Conservation (phyloP, 2,329 filamentous ascomycete genomes). For the Colletotrichum scovillei region DNA sequence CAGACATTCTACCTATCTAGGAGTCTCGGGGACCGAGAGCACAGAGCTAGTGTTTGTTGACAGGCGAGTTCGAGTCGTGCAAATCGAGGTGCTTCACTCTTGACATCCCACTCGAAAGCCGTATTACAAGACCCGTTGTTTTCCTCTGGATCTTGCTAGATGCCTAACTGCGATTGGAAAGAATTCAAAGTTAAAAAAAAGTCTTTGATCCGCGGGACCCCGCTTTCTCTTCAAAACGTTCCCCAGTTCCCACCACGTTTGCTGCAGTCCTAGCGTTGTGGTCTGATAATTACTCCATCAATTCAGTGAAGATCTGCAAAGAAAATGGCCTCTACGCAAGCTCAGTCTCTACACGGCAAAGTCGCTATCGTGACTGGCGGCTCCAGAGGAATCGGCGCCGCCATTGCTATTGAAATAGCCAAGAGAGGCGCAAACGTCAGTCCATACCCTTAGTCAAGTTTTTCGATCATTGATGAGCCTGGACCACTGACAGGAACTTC, state of each 20-base stretch:
- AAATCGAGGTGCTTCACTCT: background rate
- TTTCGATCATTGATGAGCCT: background rate
- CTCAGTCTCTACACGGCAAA: constrained; percentile 43
- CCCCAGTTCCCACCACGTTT: background rate
- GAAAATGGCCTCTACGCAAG: background rate
- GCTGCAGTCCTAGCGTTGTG: background rate
- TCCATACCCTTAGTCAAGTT: constrained; percentile 41
- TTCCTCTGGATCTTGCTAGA: background rate
- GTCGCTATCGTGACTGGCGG: constrained; percentile 38
- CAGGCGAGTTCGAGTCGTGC: background rate
- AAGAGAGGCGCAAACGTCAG: constrained; percentile 52
- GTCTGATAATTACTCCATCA: background rate
- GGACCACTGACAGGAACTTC: background rate
- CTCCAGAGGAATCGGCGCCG: constrained; percentile 68
- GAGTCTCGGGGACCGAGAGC: background rate
- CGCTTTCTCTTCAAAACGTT: background rate
- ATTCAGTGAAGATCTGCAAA: background rate
- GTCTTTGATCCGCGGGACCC: background rate
- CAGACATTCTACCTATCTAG: background rate
- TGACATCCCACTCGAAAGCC: background rate
- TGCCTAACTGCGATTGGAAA: background rate
- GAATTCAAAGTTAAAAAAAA: background rate
- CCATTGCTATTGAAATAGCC: constrained; percentile 67
- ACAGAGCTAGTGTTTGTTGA: background rate
- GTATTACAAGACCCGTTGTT: background rate